phyloP scores from a whole-genome alignment of 2,329 filamentous ascomycete genomes.

The Penicillium capsulatum region DNA sequence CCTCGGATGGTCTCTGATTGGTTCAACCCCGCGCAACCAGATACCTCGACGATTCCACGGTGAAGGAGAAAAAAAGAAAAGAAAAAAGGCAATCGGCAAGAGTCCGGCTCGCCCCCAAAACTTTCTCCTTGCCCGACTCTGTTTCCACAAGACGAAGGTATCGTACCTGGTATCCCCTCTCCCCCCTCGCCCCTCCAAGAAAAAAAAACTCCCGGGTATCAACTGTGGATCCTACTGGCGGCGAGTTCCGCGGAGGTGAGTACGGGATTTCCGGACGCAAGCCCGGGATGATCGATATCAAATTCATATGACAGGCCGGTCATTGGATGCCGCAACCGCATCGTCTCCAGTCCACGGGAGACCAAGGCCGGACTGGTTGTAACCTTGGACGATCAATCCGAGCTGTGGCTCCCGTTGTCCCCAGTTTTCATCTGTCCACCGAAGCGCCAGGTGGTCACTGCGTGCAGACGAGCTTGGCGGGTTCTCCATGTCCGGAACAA shows the following conservation, averaged over 20 bases:
- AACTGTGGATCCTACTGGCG: neutral
- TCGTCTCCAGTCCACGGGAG: constrained; percentile 14
- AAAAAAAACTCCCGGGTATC: too few relatives aligned
- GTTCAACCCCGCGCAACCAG: too few relatives aligned
- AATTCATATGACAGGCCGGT: constrained; percentile 16
- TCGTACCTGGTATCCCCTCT: too few relatives aligned
- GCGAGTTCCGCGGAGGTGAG: neutral
- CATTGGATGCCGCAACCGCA: constrained; percentile 27
- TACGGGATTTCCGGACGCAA: constrained; percentile 18
- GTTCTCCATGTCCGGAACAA: too few relatives aligned
- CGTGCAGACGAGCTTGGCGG: constrained; percentile 4
- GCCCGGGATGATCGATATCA: constrained; percentile 22
- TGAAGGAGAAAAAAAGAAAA: too few relatives aligned
- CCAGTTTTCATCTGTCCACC: constrained; percentile 16
- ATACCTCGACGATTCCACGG: too few relatives aligned
- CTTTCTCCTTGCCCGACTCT: too few relatives aligned
- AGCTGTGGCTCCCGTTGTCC: constrained; percentile 13
- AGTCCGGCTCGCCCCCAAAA: too few relatives aligned
- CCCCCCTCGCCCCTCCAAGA: too few relatives aligned
- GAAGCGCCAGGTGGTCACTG: constrained; percentile 1
- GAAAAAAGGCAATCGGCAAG: too few relatives aligned
- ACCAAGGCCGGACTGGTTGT: constrained; percentile 2
- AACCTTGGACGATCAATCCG: constrained; percentile 18
- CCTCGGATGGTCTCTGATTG: neutral
- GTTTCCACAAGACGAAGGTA: too few relatives aligned